These are phyloP conservation scores for Zopfochytrium polystomum DNA, from an alignment of 371 early-diverging fungal genomes.

Conservation along the genomic window DNA sequence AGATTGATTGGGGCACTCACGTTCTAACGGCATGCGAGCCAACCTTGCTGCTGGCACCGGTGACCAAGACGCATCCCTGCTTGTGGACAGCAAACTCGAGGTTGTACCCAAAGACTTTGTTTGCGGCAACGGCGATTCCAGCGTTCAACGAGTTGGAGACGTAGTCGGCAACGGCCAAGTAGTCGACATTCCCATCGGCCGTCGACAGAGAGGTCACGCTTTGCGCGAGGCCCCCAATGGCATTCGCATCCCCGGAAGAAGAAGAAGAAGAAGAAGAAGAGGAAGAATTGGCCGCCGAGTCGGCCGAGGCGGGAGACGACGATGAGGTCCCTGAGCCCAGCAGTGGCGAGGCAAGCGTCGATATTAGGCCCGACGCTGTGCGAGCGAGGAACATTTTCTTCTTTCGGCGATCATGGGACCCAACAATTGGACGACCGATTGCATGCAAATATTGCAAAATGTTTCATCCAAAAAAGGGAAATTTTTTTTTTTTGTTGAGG, in stretches of 20 bases:
- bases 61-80: conserved; percentile 33
- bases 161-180: conserved; percentile 23
- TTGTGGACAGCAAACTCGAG: conserved; percentile 22
- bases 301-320: too few relatives aligned
- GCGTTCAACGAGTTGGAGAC: conserved; percentile 20
- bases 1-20: background rate
- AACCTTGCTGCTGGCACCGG: conserved; percentile 33
- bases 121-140: conserved; percentile 21
- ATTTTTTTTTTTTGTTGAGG: too few relatives aligned
- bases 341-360: too few relatives aligned
- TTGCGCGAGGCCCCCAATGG: background rate
- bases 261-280: background rate
- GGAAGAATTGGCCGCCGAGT: too few relatives aligned
- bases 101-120: conserved; percentile 20
- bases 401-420: too few relatives aligned
- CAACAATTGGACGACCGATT: too few relatives aligned
- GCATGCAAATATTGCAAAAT: too few relatives aligned
- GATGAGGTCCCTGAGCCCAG: too few relatives aligned
- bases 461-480: too few relatives aligned
- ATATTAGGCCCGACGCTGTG: too few relatives aligned
- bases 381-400: too few relatives aligned
- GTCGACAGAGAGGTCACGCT: conserved; percentile 10
- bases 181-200: conserved; percentile 21
- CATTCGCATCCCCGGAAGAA: background rate
- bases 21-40: conserved; percentile 26